Evolutionary conservation across 257 asterid species (phyloP), one percentile per base, ranked within the genome.

Genomic region (Solanum corneliomulleri): DNA sequence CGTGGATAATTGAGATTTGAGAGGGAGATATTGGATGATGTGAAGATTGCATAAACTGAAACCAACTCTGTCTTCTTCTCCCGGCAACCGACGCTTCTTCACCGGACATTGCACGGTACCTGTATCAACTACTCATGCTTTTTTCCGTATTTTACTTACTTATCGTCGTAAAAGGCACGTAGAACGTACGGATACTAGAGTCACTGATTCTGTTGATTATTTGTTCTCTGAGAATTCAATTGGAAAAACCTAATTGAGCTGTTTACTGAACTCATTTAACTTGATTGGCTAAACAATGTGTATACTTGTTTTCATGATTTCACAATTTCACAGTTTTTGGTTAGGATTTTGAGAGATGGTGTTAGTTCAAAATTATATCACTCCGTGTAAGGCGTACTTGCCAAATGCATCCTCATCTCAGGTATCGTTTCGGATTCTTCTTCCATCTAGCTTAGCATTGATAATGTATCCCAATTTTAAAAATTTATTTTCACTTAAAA

Each of bases 331-430:
- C 23, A 64, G 85, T 45, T 60, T 35, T 82, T 68, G 23, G 37
- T 29, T 86, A 58, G 45, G 9, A 25, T 49, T 45, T 87, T 74
- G 42, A 83, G 85, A 83, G 47, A 91, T 89, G 91, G 60, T 84
- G 86, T 88, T 87, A 58, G 80, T 89, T 86, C 93, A 89, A 82
- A 87, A 87, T 45, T 76, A 71, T 11, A 85, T 49, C 29, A 7
- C 41, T 58, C 84, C 88, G 80, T 70, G 83, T 70, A 88, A 85
- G 81, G 21, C 86, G 25, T 88, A 56, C 84, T 82, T 87, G 45
- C 88, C 88, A 44, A 42, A 75, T 60, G 80, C 68, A 62, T 70
- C 90, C 7, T 80, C 90, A 37, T 80, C 80, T 70, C 90, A 88
- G 93, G 92, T 91, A 86, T 33, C 27, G 2, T 39, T 52, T 25